phyloP scores from a whole-genome alignment of 495 filamentous ascomycete genomes.

The Tuber calosporum region DNA sequence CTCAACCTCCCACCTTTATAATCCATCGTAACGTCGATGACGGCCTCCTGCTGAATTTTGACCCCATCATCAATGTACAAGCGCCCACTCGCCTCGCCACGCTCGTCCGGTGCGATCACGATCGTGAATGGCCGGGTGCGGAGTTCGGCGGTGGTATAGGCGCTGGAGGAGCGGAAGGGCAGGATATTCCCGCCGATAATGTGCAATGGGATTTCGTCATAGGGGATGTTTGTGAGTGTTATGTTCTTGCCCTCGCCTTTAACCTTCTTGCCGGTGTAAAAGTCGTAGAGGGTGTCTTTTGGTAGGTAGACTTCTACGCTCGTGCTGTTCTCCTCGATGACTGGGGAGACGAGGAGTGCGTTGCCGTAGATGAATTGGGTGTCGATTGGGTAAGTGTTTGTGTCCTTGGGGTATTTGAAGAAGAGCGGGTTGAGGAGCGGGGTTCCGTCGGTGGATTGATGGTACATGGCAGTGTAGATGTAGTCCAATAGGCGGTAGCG shows the following conservation, averaged over 20 bases:
- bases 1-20: conserved; percentile 44
- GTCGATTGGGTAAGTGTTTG: conserved; percentile 54
- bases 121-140: conserved; percentile 63
- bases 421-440: conserved; percentile 61
- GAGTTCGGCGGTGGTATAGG: conserved; percentile 63
- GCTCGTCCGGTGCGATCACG: conserved; percentile 55
- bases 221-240: conserved; percentile 50
- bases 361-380: conserved; percentile 70
- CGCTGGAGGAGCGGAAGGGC: conserved; percentile 55
- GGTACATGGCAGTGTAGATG: conserved; percentile 67
- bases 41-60: conserved; percentile 54
- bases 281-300: conserved; percentile 71
- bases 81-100: conserved; percentile 56
- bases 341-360: conserved; percentile 64
- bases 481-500: conserved; percentile 74
- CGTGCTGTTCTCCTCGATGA: conserved; percentile 57
- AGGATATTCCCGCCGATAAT: conserved; percentile 64
- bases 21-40: conserved; percentile 46
- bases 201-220: conserved; percentile 65
- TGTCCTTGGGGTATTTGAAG: conserved; percentile 63
- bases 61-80: conserved; percentile 83
- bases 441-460: conserved; percentile 60
- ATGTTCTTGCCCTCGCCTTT: conserved; percentile 52
- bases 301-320: conserved; percentile 67
- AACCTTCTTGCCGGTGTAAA: conserved; percentile 55